phyloP scores from a whole-genome alignment of 1,139 yeast species.

The Blastobotrys indianensis region DNA sequence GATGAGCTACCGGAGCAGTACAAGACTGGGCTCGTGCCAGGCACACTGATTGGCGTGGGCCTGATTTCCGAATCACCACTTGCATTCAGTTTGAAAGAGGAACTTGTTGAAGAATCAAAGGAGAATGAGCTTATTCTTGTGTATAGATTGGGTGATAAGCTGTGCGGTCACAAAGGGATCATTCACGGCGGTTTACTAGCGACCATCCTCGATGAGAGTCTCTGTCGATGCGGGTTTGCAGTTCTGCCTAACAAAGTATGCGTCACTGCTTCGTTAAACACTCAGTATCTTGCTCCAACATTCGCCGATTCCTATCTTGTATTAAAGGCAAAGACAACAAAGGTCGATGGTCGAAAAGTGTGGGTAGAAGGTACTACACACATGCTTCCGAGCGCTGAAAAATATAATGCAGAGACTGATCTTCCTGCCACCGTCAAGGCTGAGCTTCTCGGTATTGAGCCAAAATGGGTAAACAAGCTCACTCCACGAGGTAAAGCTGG shows the following conservation, averaged over 20 bases:
- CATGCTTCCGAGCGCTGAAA: constrained; percentile 16
- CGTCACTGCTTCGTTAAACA: constrained; percentile 75
- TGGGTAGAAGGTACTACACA: constrained; percentile 52
- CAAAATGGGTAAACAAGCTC: constrained; percentile 30
- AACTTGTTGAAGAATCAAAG: constrained; percentile 17
- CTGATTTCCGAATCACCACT: constrained; percentile 32
- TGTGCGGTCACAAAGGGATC: constrained; percentile 64
- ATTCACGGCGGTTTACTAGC: constrained; percentile 86
- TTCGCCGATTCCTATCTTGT: constrained; percentile 63
- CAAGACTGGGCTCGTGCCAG: constrained; percentile 30
- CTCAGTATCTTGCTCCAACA: constrained; percentile 61
- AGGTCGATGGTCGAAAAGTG: constrained; percentile 74
- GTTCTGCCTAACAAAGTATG: constrained; percentile 77
- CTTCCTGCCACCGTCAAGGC: constrained; percentile 27
- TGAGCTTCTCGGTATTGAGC: constrained; percentile 31
- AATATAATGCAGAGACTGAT: constrained; percentile 16
- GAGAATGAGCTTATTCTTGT: constrained; percentile 34
- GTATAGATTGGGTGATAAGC: constrained; percentile 61
- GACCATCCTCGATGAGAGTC: constrained; percentile 77
- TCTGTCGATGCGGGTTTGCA: constrained; percentile 84
- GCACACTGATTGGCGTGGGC: constrained; percentile 29
- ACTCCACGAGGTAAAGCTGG: constrained; percentile 9
- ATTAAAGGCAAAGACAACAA: constrained; percentile 60
- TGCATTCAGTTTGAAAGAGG: constrained; percentile 24
- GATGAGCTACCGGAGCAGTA: constrained; percentile 21